phyloP scores from a whole-genome alignment of 495 filamentous ascomycete species.

The Thozetella sp. region DNA sequence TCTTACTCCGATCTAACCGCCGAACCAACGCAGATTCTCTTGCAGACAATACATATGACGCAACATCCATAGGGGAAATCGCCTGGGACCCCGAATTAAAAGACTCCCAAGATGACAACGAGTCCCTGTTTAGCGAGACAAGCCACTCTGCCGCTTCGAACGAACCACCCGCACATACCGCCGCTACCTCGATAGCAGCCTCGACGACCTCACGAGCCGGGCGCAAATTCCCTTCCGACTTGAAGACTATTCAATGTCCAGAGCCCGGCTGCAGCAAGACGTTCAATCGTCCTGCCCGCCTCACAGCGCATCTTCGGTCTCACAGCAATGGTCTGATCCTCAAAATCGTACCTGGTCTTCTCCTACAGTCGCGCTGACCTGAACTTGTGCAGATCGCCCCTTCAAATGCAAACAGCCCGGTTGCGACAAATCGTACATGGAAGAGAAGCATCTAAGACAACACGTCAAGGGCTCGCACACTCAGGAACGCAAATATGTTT shows the following conservation, averaged over 20 bases:
- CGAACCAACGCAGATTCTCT: no score
- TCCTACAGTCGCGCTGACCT: neutral
- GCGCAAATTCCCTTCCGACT: constrained; percentile 65
- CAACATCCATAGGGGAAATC: neutral
- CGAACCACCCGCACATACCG: constrained; percentile 16
- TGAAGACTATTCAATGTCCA: constrained; percentile 73
- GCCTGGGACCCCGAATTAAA: neutral
- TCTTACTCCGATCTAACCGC: no score
- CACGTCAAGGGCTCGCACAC: constrained; percentile 85
- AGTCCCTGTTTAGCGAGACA: constrained; percentile 37
- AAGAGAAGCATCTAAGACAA: constrained; percentile 77
- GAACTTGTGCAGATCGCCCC: constrained; percentile 72
- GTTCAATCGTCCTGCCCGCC: constrained; percentile 84
- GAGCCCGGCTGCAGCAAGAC: constrained; percentile 71
- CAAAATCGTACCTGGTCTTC: neutral
- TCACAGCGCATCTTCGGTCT: constrained; percentile 75
- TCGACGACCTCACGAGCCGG: constrained; percentile 54
- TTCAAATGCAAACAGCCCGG: constrained; percentile 65
- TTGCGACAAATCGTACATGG: constrained; percentile 82
- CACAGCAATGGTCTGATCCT: constrained; percentile 71
- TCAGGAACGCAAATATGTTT: constrained; percentile 68
- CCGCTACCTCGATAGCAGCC: constrained; percentile 49
- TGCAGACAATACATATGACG: no score
- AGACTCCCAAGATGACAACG: constrained; percentile 10
- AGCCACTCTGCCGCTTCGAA: neutral